These are phyloP conservation scores for Chalciporus sp. DNA, from an alignment of 1,284 basidiomycete genomes.

Conservation along the genomic window DNA sequence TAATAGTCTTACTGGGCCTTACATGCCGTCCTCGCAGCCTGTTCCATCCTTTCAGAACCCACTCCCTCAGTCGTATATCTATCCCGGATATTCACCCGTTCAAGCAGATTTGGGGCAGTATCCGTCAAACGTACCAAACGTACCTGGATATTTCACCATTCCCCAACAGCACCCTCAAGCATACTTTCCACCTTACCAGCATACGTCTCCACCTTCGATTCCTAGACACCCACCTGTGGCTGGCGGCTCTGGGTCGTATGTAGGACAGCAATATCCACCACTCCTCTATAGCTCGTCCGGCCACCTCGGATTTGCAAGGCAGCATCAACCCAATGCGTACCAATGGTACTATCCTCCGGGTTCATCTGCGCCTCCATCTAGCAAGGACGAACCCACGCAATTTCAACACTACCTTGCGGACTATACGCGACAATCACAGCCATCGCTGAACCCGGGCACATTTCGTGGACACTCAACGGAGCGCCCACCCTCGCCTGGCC, in stretches of 20 bases:
- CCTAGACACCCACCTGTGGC: conserved; percentile 4
- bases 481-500: background rate
- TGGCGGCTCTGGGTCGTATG: conserved; percentile 33
- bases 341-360: conserved; percentile 52
- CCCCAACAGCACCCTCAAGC: conserved; percentile 33
- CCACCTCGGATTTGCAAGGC: conserved; percentile 45
- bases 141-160: conserved; percentile 39
- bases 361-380: conserved; percentile 34
- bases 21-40: conserved; percentile 47
- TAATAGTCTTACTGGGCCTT: conserved; percentile 45
- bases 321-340: conserved; percentile 45
- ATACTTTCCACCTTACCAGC: conserved; percentile 34
- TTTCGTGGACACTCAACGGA: background rate
- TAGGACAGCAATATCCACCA: conserved; percentile 40
- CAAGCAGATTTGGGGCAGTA: conserved; percentile 35
- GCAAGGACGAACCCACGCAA: conserved; percentile 36
- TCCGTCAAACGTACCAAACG: conserved; percentile 37
- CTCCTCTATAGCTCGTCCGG: conserved; percentile 41
- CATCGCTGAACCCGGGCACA: conserved; percentile 12
- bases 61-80: conserved; percentile 41
- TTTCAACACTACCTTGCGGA: conserved; percentile 44
- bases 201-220: conserved; percentile 24
- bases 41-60: conserved; percentile 41
- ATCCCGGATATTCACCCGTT: conserved; percentile 36
- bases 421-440: conserved; percentile 27